A percentile compares a stretch with the other conserved stretches of the same genome.
Evolutionary conservation across 306 rosid species (phyloP).

Genomic region (Castanea sativa): DNA sequence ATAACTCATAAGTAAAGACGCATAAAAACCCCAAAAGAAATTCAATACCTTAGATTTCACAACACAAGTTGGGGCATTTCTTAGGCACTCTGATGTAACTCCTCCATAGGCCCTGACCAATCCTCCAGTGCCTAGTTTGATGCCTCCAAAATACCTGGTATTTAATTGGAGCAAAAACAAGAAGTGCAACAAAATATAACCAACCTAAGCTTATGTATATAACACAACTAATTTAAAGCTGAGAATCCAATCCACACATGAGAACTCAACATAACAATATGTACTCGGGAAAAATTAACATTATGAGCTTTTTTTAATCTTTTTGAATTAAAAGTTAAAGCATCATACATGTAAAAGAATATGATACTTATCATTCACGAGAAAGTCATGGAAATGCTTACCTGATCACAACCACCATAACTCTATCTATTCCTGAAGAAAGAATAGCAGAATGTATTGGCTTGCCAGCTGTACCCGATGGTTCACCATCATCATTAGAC

Average conservation of each 20-base stretch:
- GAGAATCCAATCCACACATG: not conserved
- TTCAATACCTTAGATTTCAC: conserved; percentile 72
- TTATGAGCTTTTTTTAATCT: not conserved
- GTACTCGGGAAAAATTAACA: not conserved
- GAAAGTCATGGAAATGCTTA: conserved; percentile 24
- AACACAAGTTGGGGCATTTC: conserved; percentile 71
- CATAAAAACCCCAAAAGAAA: conserved; percentile 19
- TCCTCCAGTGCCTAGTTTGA: conserved; percentile 90
- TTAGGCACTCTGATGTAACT: conserved; percentile 84
- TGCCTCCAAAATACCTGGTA: conserved; percentile 83
- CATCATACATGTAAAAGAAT: not conserved
- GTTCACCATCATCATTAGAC: conserved; percentile 94
- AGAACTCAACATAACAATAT: not conserved
- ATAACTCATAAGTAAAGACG: not conserved
- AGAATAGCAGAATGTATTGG: conserved; percentile 82
- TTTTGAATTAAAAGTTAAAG: not conserved
- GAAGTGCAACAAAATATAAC: not conserved
- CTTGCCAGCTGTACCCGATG: conserved; percentile 94
- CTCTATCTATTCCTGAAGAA: conserved; percentile 89
- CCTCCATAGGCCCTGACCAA: conserved; percentile 96
- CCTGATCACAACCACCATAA: conserved; percentile 97
- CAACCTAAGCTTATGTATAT: not conserved
- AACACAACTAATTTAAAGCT: not conserved
- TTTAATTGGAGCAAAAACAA: not conserved
- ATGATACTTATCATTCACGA: not conserved